Evolutionary conservation across 1,284 basidiomycete genomes (phyloP).

Genomic region (Boletus semigastroideus): DNA sequence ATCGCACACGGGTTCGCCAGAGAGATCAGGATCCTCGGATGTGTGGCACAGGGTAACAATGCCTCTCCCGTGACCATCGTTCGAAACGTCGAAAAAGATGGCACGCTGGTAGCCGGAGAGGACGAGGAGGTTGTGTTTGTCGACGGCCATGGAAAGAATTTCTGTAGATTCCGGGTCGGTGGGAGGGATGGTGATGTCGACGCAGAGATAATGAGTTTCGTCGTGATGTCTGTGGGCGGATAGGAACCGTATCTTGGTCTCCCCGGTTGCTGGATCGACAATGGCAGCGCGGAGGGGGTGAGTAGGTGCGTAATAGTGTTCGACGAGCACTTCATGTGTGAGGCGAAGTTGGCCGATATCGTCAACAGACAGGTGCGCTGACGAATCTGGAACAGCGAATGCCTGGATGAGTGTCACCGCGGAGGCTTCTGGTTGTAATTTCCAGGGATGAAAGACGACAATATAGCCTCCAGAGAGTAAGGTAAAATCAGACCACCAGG

Average conservation of each 20-base stretch:
- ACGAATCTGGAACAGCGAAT: conserved; percentile 13
- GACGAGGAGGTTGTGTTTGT: conserved; percentile 12
- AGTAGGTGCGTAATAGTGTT: conserved; percentile 1
- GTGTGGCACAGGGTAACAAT: conserved; percentile 12
- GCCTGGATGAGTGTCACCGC: conserved; percentile 18
- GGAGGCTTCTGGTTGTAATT: background rate
- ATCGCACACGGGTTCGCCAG: background rate
- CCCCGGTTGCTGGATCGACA: conserved; percentile 14
- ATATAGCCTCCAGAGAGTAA: conserved; percentile 15
- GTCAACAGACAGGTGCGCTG: background rate
- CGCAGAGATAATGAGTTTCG: conserved; percentile 11
- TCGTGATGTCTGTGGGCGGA: background rate
- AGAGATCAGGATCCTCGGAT: background rate
- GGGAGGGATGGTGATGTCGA: conserved; percentile 18
- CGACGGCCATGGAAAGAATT: conserved; percentile 12
- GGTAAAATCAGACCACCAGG: conserved; percentile 14
- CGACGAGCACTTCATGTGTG: conserved; percentile 19
- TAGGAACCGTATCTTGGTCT: conserved; percentile 14
- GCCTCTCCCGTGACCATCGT: conserved; percentile 22
- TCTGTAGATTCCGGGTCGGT: background rate
- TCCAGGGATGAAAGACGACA: conserved; percentile 19
- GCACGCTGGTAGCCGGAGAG: conserved; percentile 13
- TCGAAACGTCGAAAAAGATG: conserved; percentile 14
- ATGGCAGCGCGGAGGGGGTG: conserved; percentile 15
- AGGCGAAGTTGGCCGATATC: conserved; percentile 12